A percentile compares a stretch with the other conserved stretches of the same genome.
Evolutionary conservation across 2,329 filamentous ascomycete species (phyloP).

Genomic region (Colletotrichum sp.): DNA sequence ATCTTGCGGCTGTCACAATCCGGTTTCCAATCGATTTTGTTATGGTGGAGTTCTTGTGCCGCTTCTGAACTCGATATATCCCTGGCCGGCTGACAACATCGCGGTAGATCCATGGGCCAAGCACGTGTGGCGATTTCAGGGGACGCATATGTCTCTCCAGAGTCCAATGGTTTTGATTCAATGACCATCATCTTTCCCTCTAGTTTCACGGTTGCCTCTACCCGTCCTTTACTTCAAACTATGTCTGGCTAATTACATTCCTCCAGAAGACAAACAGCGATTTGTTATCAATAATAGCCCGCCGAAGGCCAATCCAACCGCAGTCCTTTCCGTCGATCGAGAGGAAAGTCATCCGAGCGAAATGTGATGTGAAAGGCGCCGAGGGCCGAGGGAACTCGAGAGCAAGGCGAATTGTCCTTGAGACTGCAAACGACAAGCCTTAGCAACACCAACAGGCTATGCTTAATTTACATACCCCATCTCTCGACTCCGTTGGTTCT

Average conservation of each 20-base stretch:
- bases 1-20: neutral
- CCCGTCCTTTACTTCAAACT: neutral
- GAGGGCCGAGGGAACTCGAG: neutral
- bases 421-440: neutral
- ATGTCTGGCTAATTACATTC: neutral
- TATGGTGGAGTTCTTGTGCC: neutral
- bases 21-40: neutral
- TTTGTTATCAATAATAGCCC: neutral
- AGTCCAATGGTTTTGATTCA: neutral
- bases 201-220: neutral
- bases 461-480: neutral
- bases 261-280: neutral
- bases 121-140: neutral
- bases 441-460: neutral
- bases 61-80: slow-evolving; percentile 3
- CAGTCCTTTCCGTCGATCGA: neutral
- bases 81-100: slow-evolving; percentile 2
- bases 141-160: neutral
- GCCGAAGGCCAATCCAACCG: neutral
- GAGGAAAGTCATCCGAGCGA: neutral
- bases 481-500: neutral
- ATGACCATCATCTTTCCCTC: neutral
- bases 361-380: neutral
- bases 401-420: neutral
- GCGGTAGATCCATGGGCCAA: neutral